Base-by-base conservation (phyloP, 306 rosid species). In the Dalbergia oliveri region DNA sequence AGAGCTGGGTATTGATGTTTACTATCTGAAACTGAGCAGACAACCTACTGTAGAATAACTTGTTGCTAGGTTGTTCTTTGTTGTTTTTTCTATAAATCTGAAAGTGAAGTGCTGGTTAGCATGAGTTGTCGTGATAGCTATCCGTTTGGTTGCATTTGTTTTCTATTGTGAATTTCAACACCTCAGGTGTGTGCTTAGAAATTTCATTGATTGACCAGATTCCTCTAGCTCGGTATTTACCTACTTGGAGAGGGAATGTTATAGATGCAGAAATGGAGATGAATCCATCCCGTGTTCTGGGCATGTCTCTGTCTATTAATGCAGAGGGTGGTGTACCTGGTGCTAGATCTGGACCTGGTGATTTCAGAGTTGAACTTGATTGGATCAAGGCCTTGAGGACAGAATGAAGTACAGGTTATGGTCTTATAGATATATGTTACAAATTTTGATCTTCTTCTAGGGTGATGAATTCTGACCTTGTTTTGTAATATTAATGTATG, bases 201-300 rank as follows among this genome's bases (percentile, higher is more conserved):
- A 59, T 69, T 79, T 73, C 47, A 31, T 73, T 23, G 21, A 21
- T 57, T 80, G 74, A 74, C 66, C 91, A 94, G 98, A 92, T 94
- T 82, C 97, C 97, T 66, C 89, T 92, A n/a, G 90, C 88, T 74
- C 90, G 89, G n/a, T 94, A 90, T 83, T 86, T 94, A 76, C 97
- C 98, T 60, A 92, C 98, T 26, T 94, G 97, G 97, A 92, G 93
- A 82, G 98, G 98, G 59, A 90, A 83, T 39, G 93, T 94, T 33
- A 92, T 94, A 66, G 98, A 91, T 18, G 88, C 88, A 35, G 15
- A 91, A 62, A 39, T 94, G 69, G 98, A 94, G 87, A 94, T 94
- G 96, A 94, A 94, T 78, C 97, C 97, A 53, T 87, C 94, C 4
- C 97, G 97, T 33, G 84, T 94, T 57, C 81, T 92, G 4, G 94